phyloP scores from a whole-genome alignment of 2,329 filamentous ascomycete genomes.

The Knufia fluminis region DNA sequence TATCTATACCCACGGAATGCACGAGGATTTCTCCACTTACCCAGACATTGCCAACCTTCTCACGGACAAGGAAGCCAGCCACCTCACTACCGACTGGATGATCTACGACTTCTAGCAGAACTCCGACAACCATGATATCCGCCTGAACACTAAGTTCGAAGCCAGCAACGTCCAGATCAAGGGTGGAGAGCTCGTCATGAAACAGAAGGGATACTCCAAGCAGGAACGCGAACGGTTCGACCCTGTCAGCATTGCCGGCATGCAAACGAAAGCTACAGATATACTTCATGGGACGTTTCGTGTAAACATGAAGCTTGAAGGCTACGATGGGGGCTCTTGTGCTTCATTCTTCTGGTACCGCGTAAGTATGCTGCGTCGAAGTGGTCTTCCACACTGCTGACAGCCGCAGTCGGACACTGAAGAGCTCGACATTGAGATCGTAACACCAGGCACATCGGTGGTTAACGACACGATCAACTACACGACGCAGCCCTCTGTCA shows the following conservation, averaged over 20 bases:
- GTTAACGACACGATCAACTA: conserved; percentile 24
- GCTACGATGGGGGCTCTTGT: conserved; percentile 24
- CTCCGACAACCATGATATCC: conserved; percentile 20
- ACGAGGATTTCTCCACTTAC: conserved; percentile 22
- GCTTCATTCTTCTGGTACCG: conserved; percentile 27
- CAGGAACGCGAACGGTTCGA: conserved; percentile 14
- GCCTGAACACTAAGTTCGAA: conserved; percentile 22
- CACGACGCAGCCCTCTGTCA: conserved; percentile 24
- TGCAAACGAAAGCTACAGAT: conserved; percentile 21
- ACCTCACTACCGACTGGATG: conserved; percentile 23
- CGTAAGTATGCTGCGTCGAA: conserved; percentile 14
- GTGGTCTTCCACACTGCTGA: not conserved
- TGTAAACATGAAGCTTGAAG: conserved; percentile 23
- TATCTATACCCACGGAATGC: conserved; percentile 24
- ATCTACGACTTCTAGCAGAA: conserved; percentile 24
- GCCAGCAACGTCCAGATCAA: conserved; percentile 24
- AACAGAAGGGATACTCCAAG: conserved; percentile 22
- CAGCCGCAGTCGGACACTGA: conserved; percentile 22
- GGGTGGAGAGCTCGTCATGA: conserved; percentile 22
- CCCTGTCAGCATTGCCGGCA: conserved; percentile 24
- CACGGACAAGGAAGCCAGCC: conserved; percentile 11
- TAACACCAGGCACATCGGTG: conserved; percentile 22
- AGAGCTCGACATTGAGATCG: conserved; percentile 26
- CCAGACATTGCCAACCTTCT: conserved; percentile 17
- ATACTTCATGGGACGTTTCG: conserved; percentile 25